These are phyloP conservation scores for Euphorbia pulcherrima DNA, from an alignment of 345 rosid genomes.

Conservation along the genomic window DNA sequence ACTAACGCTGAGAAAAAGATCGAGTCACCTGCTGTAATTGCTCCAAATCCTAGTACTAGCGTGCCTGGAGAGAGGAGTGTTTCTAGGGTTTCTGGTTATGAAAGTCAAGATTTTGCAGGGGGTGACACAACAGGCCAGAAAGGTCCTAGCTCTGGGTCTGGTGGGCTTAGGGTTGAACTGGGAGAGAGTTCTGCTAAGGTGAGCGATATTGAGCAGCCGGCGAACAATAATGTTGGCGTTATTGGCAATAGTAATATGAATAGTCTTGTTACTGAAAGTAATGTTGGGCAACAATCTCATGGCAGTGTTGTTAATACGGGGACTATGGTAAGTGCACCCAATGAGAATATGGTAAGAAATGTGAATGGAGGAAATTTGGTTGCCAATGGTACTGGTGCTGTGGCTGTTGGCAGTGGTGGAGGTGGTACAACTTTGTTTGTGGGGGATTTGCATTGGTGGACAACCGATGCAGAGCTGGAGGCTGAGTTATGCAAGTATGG, in stretches of 20 bases:
- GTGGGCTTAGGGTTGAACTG: conserved; percentile 61
- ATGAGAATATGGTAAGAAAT: conserved; percentile 13
- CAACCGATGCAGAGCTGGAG: conserved; percentile 81
- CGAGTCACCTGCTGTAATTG: conserved; percentile 25
- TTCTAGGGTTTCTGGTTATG: conserved; percentile 34
- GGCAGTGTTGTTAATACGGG: conserved; percentile 13
- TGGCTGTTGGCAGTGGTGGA: conserved; percentile 32
- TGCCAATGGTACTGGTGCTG: conserved; percentile 14
- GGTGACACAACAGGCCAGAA: conserved; percentile 31
- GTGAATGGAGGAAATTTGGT: conserved; percentile 21
- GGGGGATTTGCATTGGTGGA: conserved; percentile 95
- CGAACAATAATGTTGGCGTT: conserved; percentile 19
- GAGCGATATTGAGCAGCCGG: conserved; percentile 36
- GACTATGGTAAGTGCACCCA: conserved; percentile 17
- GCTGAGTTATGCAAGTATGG: conserved; percentile 60
- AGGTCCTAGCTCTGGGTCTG: conserved; percentile 26
- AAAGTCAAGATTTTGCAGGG: conserved; percentile 38
- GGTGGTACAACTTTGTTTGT: conserved; percentile 53
- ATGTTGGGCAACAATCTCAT: conserved; percentile 17
- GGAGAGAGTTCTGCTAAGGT: conserved; percentile 36
- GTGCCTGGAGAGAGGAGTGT: conserved; percentile 39
- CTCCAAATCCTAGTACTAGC: conserved; percentile 26
- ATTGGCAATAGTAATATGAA: conserved; percentile 4
- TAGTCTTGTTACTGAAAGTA: conserved; percentile 19
- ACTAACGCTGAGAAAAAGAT: conserved; percentile 16